Evolutionary conservation across 805 yeast species (phyloP).

Genomic region (Candida yuanshanica): DNA sequence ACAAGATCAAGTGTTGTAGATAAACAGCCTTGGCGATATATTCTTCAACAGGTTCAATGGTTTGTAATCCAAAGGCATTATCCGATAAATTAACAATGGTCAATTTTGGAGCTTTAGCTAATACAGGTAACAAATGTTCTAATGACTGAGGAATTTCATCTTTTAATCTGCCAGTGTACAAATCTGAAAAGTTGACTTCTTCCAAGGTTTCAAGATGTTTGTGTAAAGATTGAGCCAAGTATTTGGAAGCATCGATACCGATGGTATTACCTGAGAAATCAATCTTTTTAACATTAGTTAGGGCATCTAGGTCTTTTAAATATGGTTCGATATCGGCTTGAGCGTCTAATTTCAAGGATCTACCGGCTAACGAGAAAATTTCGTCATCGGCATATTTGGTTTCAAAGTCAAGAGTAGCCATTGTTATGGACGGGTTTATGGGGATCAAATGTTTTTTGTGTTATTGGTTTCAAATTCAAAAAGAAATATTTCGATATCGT

Average conservation of each 20-base stretch:
- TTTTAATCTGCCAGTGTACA: conserved; percentile 90
- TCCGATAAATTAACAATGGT: conserved; percentile 80
- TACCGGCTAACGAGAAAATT: conserved; percentile 62
- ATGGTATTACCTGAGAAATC: conserved; percentile 92
- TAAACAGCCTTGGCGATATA: conserved; percentile 72
- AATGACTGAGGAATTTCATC: conserved; percentile 90
- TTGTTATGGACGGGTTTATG: conserved; percentile 8
- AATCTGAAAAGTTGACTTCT: conserved; percentile 82
- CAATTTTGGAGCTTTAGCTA: conserved; percentile 63
- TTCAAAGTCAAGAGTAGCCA: conserved; percentile 36
- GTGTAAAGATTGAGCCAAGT: conserved; percentile 52
- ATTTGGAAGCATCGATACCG: conserved; percentile 82
- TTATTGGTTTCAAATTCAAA: not conserved
- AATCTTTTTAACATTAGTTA: conserved; percentile 40
- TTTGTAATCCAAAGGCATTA: conserved; percentile 94
- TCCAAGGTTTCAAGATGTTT: conserved; percentile 39
- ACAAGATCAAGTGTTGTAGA: conserved; percentile 77
- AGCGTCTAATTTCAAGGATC: conserved; percentile 70
- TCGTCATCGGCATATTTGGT: conserved; percentile 40
- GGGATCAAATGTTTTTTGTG: not conserved
- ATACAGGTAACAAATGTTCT: conserved; percentile 63
- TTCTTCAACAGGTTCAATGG: conserved; percentile 82
- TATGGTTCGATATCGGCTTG: conserved; percentile 69
- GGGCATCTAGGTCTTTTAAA: conserved; percentile 46
- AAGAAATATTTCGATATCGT: too few species aligned